Evolutionary conservation across 768 basidiomycete species (phyloP).

Genomic region (Termitomyces sp.): DNA sequence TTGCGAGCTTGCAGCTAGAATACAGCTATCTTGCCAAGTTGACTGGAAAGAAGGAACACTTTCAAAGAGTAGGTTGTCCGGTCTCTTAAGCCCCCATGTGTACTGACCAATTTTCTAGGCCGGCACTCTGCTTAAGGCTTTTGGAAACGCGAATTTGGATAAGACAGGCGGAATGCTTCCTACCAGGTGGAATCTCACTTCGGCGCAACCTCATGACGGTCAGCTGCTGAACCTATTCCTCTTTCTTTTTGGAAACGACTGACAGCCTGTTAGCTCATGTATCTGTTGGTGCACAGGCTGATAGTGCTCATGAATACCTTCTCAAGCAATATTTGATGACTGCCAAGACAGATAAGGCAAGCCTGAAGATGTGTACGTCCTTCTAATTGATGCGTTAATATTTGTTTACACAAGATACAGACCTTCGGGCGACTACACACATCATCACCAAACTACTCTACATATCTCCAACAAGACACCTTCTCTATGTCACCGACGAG

Average conservation of each 20-base stretch:
- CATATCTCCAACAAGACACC: conserved; percentile 58
- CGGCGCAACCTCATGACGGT: conserved; percentile 49
- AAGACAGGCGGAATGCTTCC: conserved; percentile 65
- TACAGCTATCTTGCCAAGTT: conserved; percentile 80
- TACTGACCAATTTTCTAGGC: conserved; percentile 33
- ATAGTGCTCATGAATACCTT: conserved; percentile 78
- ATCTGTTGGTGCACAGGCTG: conserved; percentile 65
- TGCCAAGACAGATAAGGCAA: conserved; percentile 55
- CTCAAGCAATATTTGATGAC: conserved; percentile 73
- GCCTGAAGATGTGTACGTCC: conserved; percentile 64
- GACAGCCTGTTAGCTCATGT: conserved; percentile 33
- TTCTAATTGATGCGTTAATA: neutral
- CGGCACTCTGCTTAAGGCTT: conserved; percentile 42
- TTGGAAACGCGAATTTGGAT: conserved; percentile 46
- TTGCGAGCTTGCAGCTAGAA: conserved; percentile 81
- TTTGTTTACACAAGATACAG: conserved; percentile 31
- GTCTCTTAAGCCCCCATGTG: neutral
- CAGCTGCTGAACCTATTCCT: conserved; percentile 20
- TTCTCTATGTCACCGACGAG: conserved; percentile 69
- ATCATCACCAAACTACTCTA: conserved; percentile 67
- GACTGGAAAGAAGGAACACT: conserved; percentile 67
- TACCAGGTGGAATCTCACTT: conserved; percentile 49
- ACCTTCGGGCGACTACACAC: conserved; percentile 59
- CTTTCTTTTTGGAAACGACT: conserved; percentile 1
- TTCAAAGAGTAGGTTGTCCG: conserved; percentile 45